These are phyloP conservation scores for Mytilinidion resinicola DNA, from an alignment of 495 filamentous ascomycete species.

Conservation along the genomic window DNA sequence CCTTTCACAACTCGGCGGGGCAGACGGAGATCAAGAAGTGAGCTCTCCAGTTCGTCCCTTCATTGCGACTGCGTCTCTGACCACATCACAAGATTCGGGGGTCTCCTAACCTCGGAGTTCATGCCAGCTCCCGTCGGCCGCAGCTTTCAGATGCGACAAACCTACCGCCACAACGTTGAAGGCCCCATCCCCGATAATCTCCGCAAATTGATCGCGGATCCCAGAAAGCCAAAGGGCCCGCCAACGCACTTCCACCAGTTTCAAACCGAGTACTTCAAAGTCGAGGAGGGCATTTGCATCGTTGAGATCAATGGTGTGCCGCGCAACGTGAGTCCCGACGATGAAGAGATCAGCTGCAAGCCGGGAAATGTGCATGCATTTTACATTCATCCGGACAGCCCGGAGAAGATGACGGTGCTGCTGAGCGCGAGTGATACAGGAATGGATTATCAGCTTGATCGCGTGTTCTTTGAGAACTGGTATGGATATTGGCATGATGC, in stretches of 20 bases:
- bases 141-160: not conserved
- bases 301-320: conserved; percentile 36
- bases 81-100: not conserved
- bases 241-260: conserved; percentile 43
- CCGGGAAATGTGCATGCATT: conserved; percentile 37
- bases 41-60: not conserved
- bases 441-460: conserved; percentile 38
- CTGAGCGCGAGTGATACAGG: conserved; percentile 32
- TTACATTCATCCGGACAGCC: conserved; percentile 26
- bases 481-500: conserved; percentile 47
- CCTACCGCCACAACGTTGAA: not conserved
- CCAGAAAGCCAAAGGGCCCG: conserved; percentile 17
- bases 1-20: not conserved
- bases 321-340: conserved; percentile 28
- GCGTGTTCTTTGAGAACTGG: conserved; percentile 51
- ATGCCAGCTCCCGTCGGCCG: not conserved
- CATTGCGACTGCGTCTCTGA: not conserved
- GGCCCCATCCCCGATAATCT: not conserved
- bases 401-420: conserved; percentile 17
- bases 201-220: not conserved
- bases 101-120: not conserved
- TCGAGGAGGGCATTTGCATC: conserved; percentile 37
- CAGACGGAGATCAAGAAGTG: not conserved
- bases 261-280: conserved; percentile 41
- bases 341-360: conserved; percentile 35